Evolutionary conservation across 2,329 filamentous ascomycete genomes (phyloP).

Genomic region (Talaromyces rugulosus): DNA sequence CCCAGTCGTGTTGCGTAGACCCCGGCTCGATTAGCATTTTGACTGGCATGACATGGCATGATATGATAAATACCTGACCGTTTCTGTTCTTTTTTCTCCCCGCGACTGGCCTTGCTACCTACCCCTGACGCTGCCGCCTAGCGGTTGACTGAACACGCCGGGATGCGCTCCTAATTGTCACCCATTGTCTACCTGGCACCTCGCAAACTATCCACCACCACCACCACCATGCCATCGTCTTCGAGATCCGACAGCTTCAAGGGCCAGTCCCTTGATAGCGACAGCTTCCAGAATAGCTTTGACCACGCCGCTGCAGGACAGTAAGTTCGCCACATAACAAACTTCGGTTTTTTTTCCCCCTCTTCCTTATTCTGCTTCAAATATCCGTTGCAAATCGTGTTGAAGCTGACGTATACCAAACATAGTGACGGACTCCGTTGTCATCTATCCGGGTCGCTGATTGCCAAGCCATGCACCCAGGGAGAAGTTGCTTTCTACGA

Average conservation of each 20-base stretch:
- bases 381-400: background rate
- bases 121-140: background rate
- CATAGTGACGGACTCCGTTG: conserved; percentile 82
- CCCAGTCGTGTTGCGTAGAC: background rate
- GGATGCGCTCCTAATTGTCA: conserved; percentile 2
- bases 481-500: conserved; percentile 90
- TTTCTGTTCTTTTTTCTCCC: background rate
- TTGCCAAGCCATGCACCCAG: conserved; percentile 90
- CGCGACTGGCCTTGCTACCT: background rate
- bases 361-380: background rate
- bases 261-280: conserved; percentile 30
- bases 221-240: conserved; percentile 20
- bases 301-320: conserved; percentile 46
- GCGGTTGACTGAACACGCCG: conserved; percentile 3
- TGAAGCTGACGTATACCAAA: background rate
- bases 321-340: conserved; percentile 33
- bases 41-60: conserved; percentile 11
- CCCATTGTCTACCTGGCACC: background rate
- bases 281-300: conserved; percentile 39
- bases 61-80: background rate
- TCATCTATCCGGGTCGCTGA: conserved; percentile 74
- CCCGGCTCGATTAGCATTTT: background rate
- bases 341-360: background rate
- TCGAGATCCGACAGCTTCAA: conserved; percentile 30
- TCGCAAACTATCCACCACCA: background rate